Percentiles rank a stretch among this genome's conserved stretches.
phyloP scores from a whole-genome alignment of 2,329 filamentous ascomycete species.

The Elsinoe fawcettii region DNA sequence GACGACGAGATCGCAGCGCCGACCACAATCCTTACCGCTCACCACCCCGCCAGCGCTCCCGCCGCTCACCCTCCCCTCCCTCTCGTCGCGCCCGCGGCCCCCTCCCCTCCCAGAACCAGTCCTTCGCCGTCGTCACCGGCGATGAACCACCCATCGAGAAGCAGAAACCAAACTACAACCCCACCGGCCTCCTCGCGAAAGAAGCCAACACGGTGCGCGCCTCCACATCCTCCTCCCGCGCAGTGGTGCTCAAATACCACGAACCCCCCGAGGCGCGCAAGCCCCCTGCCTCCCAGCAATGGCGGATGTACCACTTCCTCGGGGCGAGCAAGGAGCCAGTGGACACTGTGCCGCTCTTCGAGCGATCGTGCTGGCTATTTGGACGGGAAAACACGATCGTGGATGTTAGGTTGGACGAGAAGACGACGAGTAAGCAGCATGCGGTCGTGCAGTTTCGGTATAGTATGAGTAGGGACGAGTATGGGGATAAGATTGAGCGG shows the following conservation, averaged over 20 bases:
- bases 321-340: conserved; percentile 59
- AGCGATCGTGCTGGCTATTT: conserved; percentile 82
- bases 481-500: conserved; percentile 68
- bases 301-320: conserved; percentile 93
- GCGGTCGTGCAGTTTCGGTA: conserved; percentile 90
- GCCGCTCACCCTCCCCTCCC: conserved; percentile 29
- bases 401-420: conserved; percentile 78
- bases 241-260: conserved; percentile 75
- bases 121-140: conserved; percentile 28
- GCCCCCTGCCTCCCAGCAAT: conserved; percentile 66
- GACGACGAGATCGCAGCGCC: conserved; percentile 16
- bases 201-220: conserved; percentile 76
- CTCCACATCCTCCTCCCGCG: conserved; percentile 40
- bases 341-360: conserved; percentile 69
- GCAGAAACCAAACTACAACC: conserved; percentile 80
- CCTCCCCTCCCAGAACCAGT: conserved; percentile 40
- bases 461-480: conserved; percentile 75
- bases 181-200: conserved; percentile 74
- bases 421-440: conserved; percentile 91
- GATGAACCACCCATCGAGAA: conserved; percentile 46
- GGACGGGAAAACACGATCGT: conserved; percentile 74
- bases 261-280: conserved; percentile 91
- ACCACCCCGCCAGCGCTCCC: conserved; percentile 25
- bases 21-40: conserved; percentile 20
- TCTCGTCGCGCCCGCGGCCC: conserved; percentile 35